Base-by-base conservation (phyloP, 306 rosid genomes). In the Myrica gale region DNA sequence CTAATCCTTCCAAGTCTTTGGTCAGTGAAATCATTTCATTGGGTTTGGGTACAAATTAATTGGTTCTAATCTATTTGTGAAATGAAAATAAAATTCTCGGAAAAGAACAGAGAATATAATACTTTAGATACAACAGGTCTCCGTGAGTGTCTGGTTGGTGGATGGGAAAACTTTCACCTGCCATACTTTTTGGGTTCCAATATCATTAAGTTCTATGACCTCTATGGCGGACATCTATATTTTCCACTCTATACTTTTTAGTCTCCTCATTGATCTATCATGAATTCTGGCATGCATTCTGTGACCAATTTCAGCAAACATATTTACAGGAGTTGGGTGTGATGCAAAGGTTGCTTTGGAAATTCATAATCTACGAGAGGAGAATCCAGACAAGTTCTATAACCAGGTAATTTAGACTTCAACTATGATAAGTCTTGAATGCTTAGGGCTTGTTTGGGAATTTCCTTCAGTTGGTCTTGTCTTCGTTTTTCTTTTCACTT, bases 261-360 rank as follows among this genome's bases (percentile, higher is more conserved):
- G 6, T 6, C 37, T 43, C 0, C 66, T 44, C 20, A 19, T 77
- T 85, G 66, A 60, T 76, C 46, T 43, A 66, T 67, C 61, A 68
- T 70, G 62, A 12, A 41, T 73, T 51, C 32, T 63, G 42, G 52
- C 51, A 72, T 77, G 76, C 68, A 56, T 79, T 72, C 42, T 41
- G 71, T 85, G 73, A 67, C 65, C 21, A 71, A 68, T 80, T 21
- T 83, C 62, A 67, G 68, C 77, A 43, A 52, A 78, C 68, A 76
- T 81, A 73, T 60, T 80, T 79, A 65, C 80, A 96, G 99, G 99
- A 81, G 85, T 96, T 80, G 99, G 99, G 17, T 96, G 99, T 75
- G 99, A 96, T 87, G 99, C 99, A 37, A 96, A 96, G 86, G 99
- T 96, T 87, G 97, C 97, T 84, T 84, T 96, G 81, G 99, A 96